phyloP scores from a whole-genome alignment of 768 basidiomycete genomes.

The Collybia nuda region DNA sequence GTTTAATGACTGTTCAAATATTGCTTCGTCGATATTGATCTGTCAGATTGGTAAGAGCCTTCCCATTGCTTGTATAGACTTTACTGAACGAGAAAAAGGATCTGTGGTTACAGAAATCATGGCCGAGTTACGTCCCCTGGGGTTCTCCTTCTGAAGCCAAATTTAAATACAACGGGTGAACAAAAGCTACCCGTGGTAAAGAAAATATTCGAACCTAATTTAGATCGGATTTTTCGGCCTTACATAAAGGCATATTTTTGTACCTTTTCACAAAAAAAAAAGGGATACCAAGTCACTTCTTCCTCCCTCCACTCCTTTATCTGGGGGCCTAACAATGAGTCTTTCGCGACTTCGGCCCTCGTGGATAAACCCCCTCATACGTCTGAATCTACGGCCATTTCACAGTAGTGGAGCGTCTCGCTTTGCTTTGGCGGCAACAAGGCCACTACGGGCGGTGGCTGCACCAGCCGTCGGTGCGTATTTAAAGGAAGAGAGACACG shows the following conservation, averaged over 20 bases:
- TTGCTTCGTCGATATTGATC: too few relatives aligned
- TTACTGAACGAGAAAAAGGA: background rate
- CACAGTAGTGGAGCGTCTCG: slow-evolving; percentile 39
- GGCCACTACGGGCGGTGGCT: slow-evolving; percentile 63
- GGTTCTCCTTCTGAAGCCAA: too few relatives aligned
- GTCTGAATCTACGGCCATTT: slow-evolving; percentile 45
- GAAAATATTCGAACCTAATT: slow-evolving; percentile 10
- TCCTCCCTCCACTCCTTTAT: slow-evolving; percentile 7
- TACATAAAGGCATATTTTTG: background rate
- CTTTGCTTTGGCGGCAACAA: slow-evolving; percentile 45
- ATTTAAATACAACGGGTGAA: too few relatives aligned
- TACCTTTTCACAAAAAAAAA: slow-evolving; percentile 1
- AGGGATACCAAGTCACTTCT: slow-evolving; percentile 15
- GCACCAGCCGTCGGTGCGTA: slow-evolving; percentile 76
- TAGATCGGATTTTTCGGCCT: slow-evolving; percentile 8
- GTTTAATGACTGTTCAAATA: too few relatives aligned
- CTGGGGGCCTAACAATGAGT: slow-evolving; percentile 31
- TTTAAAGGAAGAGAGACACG: slow-evolving; percentile 65
- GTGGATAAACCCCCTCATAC: slow-evolving; percentile 31
- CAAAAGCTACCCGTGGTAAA: background rate
- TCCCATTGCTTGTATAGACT: background rate
- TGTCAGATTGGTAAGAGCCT: too few relatives aligned
- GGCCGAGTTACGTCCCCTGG: too few relatives aligned
- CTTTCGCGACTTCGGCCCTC: slow-evolving; percentile 41
- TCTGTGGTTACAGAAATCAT: background rate